Evolutionary conservation across 305 asterid genomes (phyloP).

Genomic region (Rubia balearica): DNA sequence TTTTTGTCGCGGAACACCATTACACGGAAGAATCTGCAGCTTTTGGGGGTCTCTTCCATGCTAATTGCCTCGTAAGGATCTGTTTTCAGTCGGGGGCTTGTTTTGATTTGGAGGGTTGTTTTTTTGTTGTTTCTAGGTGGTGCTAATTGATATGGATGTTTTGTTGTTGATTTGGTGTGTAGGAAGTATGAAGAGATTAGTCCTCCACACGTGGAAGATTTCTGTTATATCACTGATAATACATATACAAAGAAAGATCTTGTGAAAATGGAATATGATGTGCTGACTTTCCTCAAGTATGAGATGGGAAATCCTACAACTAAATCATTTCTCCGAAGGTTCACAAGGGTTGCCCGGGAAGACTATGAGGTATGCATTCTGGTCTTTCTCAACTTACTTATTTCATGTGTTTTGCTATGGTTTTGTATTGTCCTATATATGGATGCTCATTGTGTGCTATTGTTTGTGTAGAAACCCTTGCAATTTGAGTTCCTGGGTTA

Average conservation of each 20-base stretch:
- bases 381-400: neutral
- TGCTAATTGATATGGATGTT: constrained; percentile 11
- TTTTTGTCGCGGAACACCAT: constrained; percentile 46
- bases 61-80: constrained; percentile 55
- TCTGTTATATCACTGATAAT: constrained; percentile 59
- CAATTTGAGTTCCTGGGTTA: constrained; percentile 60
- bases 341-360: constrained; percentile 49
- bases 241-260: constrained; percentile 53
- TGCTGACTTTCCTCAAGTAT: constrained; percentile 56
- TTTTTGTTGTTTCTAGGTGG: neutral
- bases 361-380: constrained; percentile 34
- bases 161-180: constrained; percentile 10
- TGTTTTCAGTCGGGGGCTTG: neutral
- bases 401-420: neutral
- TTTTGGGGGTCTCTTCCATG: constrained; percentile 87
- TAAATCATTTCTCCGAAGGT: constrained; percentile 63
- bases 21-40: constrained; percentile 65
- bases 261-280: constrained; percentile 72
- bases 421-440: neutral
- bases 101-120: neutral
- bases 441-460: constrained; percentile 18
- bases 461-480: constrained; percentile 35
- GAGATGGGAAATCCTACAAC: constrained; percentile 73
- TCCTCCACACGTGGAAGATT: constrained; percentile 57
- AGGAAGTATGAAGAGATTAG: constrained; percentile 81